Evolutionary conservation across 495 filamentous ascomycete genomes (phyloP).

Genomic region (Xylaria flabelliformis): DNA sequence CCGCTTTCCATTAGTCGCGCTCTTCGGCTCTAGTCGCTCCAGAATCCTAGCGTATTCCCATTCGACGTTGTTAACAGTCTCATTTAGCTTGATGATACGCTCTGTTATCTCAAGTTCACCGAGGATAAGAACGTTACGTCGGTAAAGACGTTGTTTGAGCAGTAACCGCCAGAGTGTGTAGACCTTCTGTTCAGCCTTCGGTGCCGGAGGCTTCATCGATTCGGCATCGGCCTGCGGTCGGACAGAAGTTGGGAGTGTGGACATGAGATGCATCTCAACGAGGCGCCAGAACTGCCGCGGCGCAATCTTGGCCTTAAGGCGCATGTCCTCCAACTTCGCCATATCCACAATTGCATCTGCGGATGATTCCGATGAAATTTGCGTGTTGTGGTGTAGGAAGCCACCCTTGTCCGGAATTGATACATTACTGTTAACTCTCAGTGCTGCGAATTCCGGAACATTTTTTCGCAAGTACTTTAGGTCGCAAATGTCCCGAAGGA

Average conservation of each 20-base stretch:
- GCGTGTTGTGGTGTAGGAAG: constrained; percentile 60
- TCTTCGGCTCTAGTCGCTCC: constrained; percentile 39
- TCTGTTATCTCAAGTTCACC: constrained; percentile 79
- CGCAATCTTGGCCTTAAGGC: constrained; percentile 74
- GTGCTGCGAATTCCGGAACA: constrained; percentile 56
- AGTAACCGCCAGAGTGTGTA: constrained; percentile 86
- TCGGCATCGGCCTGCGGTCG: constrained; percentile 52
- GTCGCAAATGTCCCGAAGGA: constrained; percentile 85
- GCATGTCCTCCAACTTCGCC: constrained; percentile 63
- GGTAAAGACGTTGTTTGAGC: constrained; percentile 80
- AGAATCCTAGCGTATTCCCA: constrained; percentile 80
- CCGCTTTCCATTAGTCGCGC: constrained; percentile 33
- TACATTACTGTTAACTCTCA: constrained; percentile 58
- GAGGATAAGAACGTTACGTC: constrained; percentile 76
- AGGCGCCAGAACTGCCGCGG: constrained; percentile 86
- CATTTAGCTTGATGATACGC: constrained; percentile 80
- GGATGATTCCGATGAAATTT: constrained; percentile 34
- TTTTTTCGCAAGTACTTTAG: constrained; percentile 66
- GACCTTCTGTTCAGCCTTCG: constrained; percentile 48
- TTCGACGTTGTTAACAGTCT: constrained; percentile 76
- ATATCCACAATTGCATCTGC: constrained; percentile 61
- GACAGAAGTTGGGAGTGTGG: constrained; percentile 67
- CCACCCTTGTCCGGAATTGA: constrained; percentile 46
- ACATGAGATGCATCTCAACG: constrained; percentile 88
- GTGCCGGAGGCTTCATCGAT: constrained; percentile 32